Percentiles rank a stretch among this genome's conserved stretches.
Conservation (phyloP, 73 alveolate genomes). For the Tetrahymena elliotti region DNA sequence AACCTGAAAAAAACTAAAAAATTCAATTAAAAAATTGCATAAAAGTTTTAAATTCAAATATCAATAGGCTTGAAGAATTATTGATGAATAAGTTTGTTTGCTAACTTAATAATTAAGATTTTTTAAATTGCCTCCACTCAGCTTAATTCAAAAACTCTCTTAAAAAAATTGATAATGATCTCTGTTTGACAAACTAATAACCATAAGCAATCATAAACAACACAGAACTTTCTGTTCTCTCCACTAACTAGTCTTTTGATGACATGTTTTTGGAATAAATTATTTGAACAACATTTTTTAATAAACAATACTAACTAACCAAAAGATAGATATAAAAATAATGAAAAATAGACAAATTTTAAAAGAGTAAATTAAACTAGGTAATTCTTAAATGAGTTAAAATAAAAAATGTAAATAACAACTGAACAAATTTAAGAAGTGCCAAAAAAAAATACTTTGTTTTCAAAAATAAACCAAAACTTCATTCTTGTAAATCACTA, state of each 20-base stretch:
- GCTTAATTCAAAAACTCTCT: background rate
- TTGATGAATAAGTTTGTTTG: background rate
- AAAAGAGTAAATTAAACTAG: background rate
- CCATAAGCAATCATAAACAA: background rate
- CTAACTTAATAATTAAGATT: background rate
- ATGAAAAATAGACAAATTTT: background rate
- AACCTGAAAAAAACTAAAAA: background rate
- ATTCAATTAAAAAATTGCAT: background rate
- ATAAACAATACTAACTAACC: background rate
- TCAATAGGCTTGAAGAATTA: background rate
- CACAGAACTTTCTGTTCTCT: background rate
- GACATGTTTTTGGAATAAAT: background rate
- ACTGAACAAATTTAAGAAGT: no score
- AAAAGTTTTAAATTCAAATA: background rate
- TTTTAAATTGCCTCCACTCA: background rate
- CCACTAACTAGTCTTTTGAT: background rate
- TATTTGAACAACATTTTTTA: background rate
- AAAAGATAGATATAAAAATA: background rate
- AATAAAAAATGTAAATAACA: no score
- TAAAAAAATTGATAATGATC: background rate
- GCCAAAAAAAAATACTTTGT: no score
- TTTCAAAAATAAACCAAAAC: no score
- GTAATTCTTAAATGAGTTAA: no score
- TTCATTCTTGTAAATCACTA: no score
- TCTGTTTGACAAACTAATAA: background rate